Evolutionary conservation across 192 early-diverging fungal species (phyloP), one percentile per base, ranked within the genome.

Genomic region (Diversispora epigaea): DNA sequence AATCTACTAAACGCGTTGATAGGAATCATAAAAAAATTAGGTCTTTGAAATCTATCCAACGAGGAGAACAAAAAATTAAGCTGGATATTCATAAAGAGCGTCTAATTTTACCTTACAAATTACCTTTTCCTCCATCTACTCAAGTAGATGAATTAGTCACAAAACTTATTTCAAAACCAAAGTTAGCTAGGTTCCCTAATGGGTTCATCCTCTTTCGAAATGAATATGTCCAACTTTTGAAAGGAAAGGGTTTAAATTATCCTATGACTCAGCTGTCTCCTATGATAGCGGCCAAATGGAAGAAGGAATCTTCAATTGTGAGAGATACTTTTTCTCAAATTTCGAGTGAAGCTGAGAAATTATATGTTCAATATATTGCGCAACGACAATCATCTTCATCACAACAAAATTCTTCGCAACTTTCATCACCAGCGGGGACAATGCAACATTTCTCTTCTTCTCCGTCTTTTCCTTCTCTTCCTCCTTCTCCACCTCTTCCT

Each of bases 81-180:
- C 50, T 54, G 0, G 50, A 54, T 54, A 54, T 54, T 11, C 50
- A 54, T 17, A 54, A 17, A 17, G 50, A 54, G 10, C 50, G 50
- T 1, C 50, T 17, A 54, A 46, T 41, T 50, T 41, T 70, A 39
- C 68, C 68, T 0, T 49, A 46, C 45, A 9, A 14, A 8, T 45
- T 70, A 12, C 68, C 68, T 22, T 70, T 52, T 70, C 68, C 68
- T 54, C 68, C 68, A 55, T 11, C 22, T 15, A 70, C 40, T 40
- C 41, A 50, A 3, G 25, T 45, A 0, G 19, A 50, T 39, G 15
- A 25, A 40, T 52, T 70, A 6, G 68, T 70, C 1, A 9, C 46
- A 41, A 70, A 70, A 70, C 19, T 70, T 22, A n/a, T 22, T 22
- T 17, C 22, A 19, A 70, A 70, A 54, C 40, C 40, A 4, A 49